Percentiles rank a stretch among this genome's conserved stretches.
phyloP scores from a whole-genome alignment of 306 rosid species.

The Carpinus viminea region DNA sequence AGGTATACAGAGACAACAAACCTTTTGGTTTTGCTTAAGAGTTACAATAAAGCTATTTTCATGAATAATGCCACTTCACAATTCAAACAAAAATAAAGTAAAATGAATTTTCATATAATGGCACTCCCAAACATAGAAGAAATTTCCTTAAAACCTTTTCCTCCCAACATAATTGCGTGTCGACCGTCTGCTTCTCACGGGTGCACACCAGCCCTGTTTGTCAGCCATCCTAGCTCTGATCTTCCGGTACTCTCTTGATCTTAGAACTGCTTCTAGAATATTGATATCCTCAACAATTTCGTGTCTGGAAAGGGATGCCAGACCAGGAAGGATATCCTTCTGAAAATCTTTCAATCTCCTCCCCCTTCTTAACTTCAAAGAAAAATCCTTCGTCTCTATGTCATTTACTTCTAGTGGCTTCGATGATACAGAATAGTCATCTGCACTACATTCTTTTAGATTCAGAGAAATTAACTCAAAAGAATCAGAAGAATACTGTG shows the following conservation, averaged over 20 bases:
- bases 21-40: background rate
- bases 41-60: background rate
- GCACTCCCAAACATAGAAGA: slow-evolving; percentile 20
- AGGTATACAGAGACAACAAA: background rate
- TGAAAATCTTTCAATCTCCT: slow-evolving; percentile 65
- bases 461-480: slow-evolving; percentile 47
- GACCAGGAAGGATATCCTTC: slow-evolving; percentile 62
- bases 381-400: slow-evolving; percentile 28
- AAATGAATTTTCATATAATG: background rate
- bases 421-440: slow-evolving; percentile 42
- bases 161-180: slow-evolving; percentile 30
- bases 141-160: slow-evolving; percentile 23
- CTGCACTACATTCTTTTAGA: slow-evolving; percentile 37
- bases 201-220: slow-evolving; percentile 43
- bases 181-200: slow-evolving; percentile 47
- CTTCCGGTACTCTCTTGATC: slow-evolving; percentile 61
- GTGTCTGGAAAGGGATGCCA: slow-evolving; percentile 57
- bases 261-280: slow-evolving; percentile 56
- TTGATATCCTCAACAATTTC: slow-evolving; percentile 59
- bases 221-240: slow-evolving; percentile 35
- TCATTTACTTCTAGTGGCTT: slow-evolving; percentile 31
- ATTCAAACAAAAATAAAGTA: background rate
- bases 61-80: background rate
- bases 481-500: slow-evolving; percentile 43
- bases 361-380: slow-evolving; percentile 50